These are phyloP conservation scores for Annulohypoxylon bovei DNA, from an alignment of 495 filamentous ascomycete genomes.

Conservation along the genomic window DNA sequence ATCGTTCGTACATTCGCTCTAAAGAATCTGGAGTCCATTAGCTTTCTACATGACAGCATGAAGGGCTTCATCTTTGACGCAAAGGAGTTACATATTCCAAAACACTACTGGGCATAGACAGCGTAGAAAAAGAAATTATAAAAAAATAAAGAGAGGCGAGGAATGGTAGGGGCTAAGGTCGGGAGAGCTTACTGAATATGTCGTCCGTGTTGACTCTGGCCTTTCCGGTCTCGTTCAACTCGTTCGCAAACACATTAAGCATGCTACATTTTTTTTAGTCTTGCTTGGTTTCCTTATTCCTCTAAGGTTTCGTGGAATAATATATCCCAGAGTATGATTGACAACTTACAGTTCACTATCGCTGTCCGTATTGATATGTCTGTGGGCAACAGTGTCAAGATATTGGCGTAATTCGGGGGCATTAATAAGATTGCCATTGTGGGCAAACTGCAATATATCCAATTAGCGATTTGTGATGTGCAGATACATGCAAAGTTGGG, in stretches of 20 bases:
- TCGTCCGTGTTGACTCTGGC: slow-evolving; percentile 92
- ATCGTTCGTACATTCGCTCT: slow-evolving; percentile 29
- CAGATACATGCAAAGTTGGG: no score
- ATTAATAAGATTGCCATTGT: slow-evolving; percentile 96
- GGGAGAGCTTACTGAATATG: slow-evolving; percentile 71
- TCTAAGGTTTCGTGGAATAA: no score
- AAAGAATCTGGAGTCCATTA: slow-evolving; percentile 17
- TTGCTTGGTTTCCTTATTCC: not conserved
- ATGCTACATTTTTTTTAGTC: slow-evolving; percentile 54
- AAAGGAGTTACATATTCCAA: no score
- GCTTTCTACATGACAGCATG: not conserved
- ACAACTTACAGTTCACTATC: slow-evolving; percentile 73
- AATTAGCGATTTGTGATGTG: not conserved
- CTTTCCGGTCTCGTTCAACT: slow-evolving; percentile 95
- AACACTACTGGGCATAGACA: no score
- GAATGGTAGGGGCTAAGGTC: slow-evolving; percentile 51
- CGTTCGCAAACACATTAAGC: slow-evolving; percentile 94
- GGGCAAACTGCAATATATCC: slow-evolving; percentile 41
- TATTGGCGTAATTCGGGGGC: slow-evolving; percentile 79
- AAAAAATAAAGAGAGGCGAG: slow-evolving; percentile 9
- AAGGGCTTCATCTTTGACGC: slow-evolving; percentile 37
- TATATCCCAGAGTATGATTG: not conserved
- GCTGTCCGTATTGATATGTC: slow-evolving; percentile 96
- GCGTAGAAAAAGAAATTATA: no score
- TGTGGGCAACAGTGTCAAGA: slow-evolving; percentile 87